Evolutionary conservation across 176 grass and related monocot genomes (phyloP).

Genomic region (Saccharum spontaneum): DNA sequence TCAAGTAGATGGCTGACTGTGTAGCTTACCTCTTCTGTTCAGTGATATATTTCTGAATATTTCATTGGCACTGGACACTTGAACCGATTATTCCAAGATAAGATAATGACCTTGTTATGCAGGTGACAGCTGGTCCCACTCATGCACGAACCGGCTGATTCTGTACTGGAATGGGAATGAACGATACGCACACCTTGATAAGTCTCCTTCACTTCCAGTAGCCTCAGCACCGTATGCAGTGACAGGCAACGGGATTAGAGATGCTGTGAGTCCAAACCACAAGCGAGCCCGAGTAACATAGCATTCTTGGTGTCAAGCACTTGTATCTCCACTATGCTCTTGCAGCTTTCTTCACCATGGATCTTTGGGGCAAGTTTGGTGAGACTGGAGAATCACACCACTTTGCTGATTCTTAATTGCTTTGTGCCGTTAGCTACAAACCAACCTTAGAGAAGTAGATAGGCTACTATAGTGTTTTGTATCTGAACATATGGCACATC

Average conservation of each 20-base stretch:
- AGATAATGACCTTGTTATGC: conserved; percentile 21
- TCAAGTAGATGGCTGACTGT: background rate
- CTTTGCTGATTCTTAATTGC: background rate
- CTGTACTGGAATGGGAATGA: conserved; percentile 80
- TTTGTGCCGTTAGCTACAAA: background rate
- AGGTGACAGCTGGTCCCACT: conserved; percentile 98
- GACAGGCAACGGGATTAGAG: conserved; percentile 65
- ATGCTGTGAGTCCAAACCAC: conserved; percentile 34
- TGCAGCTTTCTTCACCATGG: background rate
- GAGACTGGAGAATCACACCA: background rate
- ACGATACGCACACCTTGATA: conserved; percentile 72
- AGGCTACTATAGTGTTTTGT: too few species aligned
- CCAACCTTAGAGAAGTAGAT: background rate
- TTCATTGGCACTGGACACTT: background rate
- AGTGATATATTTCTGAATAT: background rate
- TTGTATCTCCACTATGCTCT: background rate
- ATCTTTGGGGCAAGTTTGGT: background rate
- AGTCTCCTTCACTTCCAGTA: conserved; percentile 81
- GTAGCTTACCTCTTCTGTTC: conserved; percentile 7
- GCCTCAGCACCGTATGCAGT: conserved; percentile 79
- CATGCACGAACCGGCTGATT: conserved; percentile 82
- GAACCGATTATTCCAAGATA: background rate
- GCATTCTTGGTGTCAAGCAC: background rate
- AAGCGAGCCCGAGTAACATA: conserved; percentile 56
- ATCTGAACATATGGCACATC: too few species aligned